A percentile compares a stretch with the other conserved stretches of the same genome.
Evolutionary conservation across 1,139 yeast genomes (phyloP).

Genomic region (Geotrichum cucujoidarum): DNA sequence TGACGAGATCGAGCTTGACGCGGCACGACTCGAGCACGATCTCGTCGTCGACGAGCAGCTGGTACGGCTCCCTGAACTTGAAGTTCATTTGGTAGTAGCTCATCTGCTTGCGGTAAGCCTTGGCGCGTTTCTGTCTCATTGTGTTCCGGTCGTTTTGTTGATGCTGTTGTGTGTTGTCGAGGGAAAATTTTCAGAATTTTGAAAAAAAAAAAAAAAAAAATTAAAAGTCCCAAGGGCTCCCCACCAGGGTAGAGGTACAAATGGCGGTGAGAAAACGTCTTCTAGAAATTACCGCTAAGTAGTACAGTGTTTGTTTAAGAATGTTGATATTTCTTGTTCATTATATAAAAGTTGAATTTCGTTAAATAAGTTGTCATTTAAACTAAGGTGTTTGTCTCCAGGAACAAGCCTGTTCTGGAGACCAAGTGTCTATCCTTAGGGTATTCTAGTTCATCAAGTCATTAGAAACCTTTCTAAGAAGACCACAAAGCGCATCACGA

Average conservation of each 20-base stretch:
- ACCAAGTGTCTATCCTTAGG: neutral
- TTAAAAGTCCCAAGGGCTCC: too few relatives aligned
- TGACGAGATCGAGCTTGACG: conserved; percentile 64
- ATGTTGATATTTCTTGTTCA: too few relatives aligned
- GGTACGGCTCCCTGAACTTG: conserved; percentile 92
- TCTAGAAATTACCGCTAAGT: too few relatives aligned
- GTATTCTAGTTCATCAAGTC: neutral
- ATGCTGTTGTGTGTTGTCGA: too few relatives aligned
- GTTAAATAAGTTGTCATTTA: too few relatives aligned
- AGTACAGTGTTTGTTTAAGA: too few relatives aligned
- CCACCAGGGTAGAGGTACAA: too few relatives aligned
- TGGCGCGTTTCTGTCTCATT: conserved; percentile 96
- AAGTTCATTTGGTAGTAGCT: conserved; percentile 75
- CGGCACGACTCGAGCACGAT: conserved; percentile 60
- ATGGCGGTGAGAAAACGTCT: too few relatives aligned
- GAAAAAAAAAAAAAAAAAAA: too few relatives aligned
- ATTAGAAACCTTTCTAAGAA: conserved; percentile 1
- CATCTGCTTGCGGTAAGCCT: conserved; percentile 90
- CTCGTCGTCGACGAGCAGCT: conserved; percentile 77
- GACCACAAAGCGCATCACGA: conserved; percentile 4
- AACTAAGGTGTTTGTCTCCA: neutral
- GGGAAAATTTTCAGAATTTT: too few relatives aligned
- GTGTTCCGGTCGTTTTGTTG: too few relatives aligned
- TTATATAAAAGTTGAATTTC: too few relatives aligned
- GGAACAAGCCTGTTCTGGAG: neutral